A percentile compares a stretch with the other conserved stretches of the same genome.
phyloP scores from a whole-genome alignment of 192 early-diverging fungal genomes.

The Chytriomyces sp. region DNA sequence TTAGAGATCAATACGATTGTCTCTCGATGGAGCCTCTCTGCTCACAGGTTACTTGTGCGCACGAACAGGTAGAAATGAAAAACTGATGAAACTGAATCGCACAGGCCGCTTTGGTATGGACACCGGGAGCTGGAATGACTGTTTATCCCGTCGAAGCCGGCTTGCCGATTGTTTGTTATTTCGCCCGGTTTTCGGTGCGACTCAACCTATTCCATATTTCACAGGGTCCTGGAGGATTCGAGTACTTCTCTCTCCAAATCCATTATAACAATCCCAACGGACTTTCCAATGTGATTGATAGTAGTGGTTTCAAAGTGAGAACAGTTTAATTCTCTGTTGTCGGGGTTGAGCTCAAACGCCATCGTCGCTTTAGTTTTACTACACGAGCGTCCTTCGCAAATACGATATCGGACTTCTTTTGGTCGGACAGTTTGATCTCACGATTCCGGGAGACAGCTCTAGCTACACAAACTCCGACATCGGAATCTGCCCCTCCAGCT shows the following conservation, averaged over 20 bases:
- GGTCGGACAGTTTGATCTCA: background rate
- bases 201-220: background rate
- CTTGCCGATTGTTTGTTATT: conserved; percentile 2
- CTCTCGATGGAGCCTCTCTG: background rate
- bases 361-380: conserved; percentile 18
- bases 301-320: conserved; percentile 11
- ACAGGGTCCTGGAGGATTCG: background rate
- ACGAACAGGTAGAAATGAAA: background rate
- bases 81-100: background rate
- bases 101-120: conserved; percentile 8
- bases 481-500: conserved; percentile 21
- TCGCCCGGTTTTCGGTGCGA: background rate
- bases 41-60: background rate
- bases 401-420: conserved; percentile 14
- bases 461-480: background rate
- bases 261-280: conserved; percentile 24
- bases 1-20: background rate
- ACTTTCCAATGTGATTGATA: background rate
- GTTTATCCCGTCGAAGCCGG: conserved; percentile 17
- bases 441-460: conserved; percentile 2
- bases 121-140: conserved; percentile 1
- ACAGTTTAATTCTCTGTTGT: no score
- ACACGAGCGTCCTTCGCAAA: conserved; percentile 16
- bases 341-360: no score
- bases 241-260: conserved; percentile 17